Evolutionary conservation across 495 filamentous ascomycete species (phyloP).

Genomic region (Annulohypoxylon nitens): DNA sequence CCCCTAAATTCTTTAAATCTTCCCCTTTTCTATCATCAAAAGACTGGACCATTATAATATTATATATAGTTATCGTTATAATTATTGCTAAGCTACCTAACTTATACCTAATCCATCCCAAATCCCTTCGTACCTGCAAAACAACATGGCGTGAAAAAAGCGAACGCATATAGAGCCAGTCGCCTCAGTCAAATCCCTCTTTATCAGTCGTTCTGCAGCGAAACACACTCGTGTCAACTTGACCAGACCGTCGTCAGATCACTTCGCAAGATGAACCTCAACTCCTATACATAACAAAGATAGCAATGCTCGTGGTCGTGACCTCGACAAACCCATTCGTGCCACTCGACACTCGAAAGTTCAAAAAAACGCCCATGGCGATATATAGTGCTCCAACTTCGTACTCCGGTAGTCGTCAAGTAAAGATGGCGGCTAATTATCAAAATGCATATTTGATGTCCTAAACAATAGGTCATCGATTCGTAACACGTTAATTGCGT

Average conservation of each 20-base stretch:
- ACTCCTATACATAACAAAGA: slow-evolving; percentile 26
- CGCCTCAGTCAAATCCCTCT: slow-evolving; percentile 8
- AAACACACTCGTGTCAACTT: slow-evolving; percentile 1
- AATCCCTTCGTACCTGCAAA: slow-evolving; percentile 12
- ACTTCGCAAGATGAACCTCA: slow-evolving; percentile 25
- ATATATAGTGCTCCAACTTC: slow-evolving; percentile 21
- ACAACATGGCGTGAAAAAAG: slow-evolving; percentile 18
- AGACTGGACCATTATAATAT: background rate
- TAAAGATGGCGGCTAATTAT: slow-evolving; percentile 11
- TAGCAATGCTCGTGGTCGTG: slow-evolving; percentile 30
- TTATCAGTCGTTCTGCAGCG: slow-evolving; percentile 9
- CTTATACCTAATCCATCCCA: background rate
- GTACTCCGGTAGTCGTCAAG: slow-evolving; percentile 18
- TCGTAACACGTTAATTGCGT: slow-evolving; percentile 40
- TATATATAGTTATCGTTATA: slow-evolving; percentile 13
- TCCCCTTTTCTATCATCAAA: background rate
- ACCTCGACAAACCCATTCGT: slow-evolving; percentile 18
- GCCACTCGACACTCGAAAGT: slow-evolving; percentile 2
- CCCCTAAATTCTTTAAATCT: background rate
- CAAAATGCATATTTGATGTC: slow-evolving; percentile 20
- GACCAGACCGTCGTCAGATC: slow-evolving; percentile 15
- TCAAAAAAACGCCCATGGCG: slow-evolving; percentile 9
- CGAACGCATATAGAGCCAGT: slow-evolving; percentile 22
- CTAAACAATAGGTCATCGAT: slow-evolving; percentile 26
- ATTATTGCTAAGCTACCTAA: slow-evolving; percentile 26